Conservation (phyloP, 2,329 filamentous ascomycete genomes). For the Catunica adiposa region DNA sequence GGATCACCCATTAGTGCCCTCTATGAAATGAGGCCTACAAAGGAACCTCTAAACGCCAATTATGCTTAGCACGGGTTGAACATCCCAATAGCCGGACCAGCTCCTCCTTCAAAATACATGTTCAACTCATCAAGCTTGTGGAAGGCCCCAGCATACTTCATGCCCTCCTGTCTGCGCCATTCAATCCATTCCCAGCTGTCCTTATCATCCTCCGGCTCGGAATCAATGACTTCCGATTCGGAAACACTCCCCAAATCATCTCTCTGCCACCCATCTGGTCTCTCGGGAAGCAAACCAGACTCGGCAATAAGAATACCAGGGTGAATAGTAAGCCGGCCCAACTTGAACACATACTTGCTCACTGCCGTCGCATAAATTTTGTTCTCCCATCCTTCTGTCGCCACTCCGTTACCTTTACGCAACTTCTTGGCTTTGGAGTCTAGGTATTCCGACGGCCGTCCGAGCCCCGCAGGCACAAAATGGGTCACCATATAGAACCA, state of each 20-base stretch:
- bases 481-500: constrained; percentile 65
- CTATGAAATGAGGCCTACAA: too few species aligned
- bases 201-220: constrained; percentile 17
- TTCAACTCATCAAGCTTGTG: constrained; percentile 38
- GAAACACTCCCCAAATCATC: constrained; percentile 24
- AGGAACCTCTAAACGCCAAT: too few species aligned
- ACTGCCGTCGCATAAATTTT: constrained; percentile 55
- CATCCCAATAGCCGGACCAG: constrained; percentile 32
- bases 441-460: constrained; percentile 37
- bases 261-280: constrained; percentile 48
- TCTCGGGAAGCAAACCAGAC: constrained; percentile 56
- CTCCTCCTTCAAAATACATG: constrained; percentile 36
- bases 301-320: constrained; percentile 59
- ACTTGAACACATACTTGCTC: constrained; percentile 70
- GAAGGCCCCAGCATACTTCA: constrained; percentile 39
- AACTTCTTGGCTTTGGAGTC: constrained; percentile 20
- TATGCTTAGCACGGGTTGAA: constrained; percentile 27
- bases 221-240: constrained; percentile 20
- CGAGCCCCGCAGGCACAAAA: constrained; percentile 48
- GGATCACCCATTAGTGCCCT: too few species aligned
- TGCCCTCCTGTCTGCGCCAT: constrained; percentile 35
- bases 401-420: neutral
- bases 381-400: constrained; percentile 34
- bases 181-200: constrained; percentile 46
- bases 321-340: constrained; percentile 67